Evolutionary conservation across 129 eudicot genomes (phyloP).

Genomic region (Artemisia tridentata): DNA sequence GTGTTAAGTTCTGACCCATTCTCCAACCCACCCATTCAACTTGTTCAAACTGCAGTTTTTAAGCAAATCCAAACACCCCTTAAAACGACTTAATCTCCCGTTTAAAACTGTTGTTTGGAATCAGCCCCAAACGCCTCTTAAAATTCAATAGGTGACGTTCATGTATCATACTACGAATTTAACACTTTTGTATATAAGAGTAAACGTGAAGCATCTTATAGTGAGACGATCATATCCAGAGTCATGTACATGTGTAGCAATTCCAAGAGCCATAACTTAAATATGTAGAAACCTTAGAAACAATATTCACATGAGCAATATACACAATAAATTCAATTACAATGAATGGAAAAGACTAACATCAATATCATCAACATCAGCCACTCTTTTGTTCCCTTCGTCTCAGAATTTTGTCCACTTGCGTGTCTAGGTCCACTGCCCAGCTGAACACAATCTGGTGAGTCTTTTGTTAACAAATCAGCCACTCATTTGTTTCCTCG

Average conservation of each 20-base stretch:
- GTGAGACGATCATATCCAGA: slow-evolving; percentile 27
- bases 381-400: slow-evolving; percentile 69
- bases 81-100: too few relatives aligned
- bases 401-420: slow-evolving; percentile 35
- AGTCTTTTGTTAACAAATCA: slow-evolving; percentile 54
- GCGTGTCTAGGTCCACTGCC: slow-evolving; percentile 47
- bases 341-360: slow-evolving; percentile 26
- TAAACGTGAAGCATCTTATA: slow-evolving; percentile 22
- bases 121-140: too few relatives aligned
- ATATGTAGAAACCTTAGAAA: slow-evolving; percentile 17
- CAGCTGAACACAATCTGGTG: slow-evolving; percentile 78
- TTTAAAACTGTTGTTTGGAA: too few relatives aligned
- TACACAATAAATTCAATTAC: slow-evolving; percentile 21
- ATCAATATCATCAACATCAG: slow-evolving; percentile 76
- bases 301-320: slow-evolving; percentile 26
- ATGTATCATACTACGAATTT: too few relatives aligned
- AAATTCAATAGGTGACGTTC: too few relatives aligned
- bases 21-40: too few relatives aligned
- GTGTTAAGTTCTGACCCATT: too few relatives aligned
- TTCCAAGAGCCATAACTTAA: slow-evolving; percentile 15
- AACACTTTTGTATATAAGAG: background rate
- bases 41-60: too few relatives aligned
- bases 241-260: slow-evolving; percentile 26
- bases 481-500: too few relatives aligned
- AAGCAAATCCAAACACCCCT: too few relatives aligned